Percentiles rank a stretch among this genome's conserved stretches.
These are phyloP conservation scores for Syncephalis plumigaleata DNA, from an alignment of 371 early-diverging fungal species.

Conservation along the genomic window DNA sequence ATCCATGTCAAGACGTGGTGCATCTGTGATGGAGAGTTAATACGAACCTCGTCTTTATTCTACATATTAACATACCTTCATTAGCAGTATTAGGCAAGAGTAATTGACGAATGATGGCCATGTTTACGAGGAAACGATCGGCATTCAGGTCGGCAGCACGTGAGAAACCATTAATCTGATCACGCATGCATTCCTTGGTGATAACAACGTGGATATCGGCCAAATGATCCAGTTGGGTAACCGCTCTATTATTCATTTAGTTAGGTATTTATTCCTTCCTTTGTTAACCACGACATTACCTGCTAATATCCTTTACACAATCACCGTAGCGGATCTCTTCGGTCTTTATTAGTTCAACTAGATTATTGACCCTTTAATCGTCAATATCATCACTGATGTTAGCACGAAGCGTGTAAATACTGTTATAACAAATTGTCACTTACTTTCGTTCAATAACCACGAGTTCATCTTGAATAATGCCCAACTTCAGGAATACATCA, in stretches of 20 bases:
- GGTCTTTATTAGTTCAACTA: background rate
- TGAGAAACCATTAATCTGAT: constrained; percentile 32
- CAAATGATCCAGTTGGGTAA: constrained; percentile 45
- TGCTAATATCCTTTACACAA: constrained; percentile 1
- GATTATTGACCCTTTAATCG: constrained; percentile 2
- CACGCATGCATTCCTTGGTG: constrained; percentile 16
- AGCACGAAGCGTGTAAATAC: background rate
- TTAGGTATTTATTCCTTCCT: no score
- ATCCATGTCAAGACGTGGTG: constrained; percentile 9
- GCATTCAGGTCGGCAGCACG: constrained; percentile 39
- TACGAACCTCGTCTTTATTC: constrained; percentile 9
- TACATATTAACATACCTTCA: constrained; percentile 10
- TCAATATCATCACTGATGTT: background rate
- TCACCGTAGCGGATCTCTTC: constrained; percentile 1
- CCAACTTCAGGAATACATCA: constrained; percentile 44
- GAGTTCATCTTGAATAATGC: constrained; percentile 48
- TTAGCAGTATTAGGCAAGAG: constrained; percentile 16
- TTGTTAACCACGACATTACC: background rate
- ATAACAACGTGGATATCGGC: constrained; percentile 33
- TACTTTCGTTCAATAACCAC: constrained; percentile 47
- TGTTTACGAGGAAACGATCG: constrained; percentile 41
- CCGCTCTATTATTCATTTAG: constrained; percentile 17
- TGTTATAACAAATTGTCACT: constrained; percentile 12
- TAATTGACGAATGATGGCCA: constrained; percentile 24
- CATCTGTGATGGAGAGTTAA: constrained; percentile 6